phyloP scores from a whole-genome alignment of 2,329 filamentous ascomycete species.

The Hymenoscyphus repandus region DNA sequence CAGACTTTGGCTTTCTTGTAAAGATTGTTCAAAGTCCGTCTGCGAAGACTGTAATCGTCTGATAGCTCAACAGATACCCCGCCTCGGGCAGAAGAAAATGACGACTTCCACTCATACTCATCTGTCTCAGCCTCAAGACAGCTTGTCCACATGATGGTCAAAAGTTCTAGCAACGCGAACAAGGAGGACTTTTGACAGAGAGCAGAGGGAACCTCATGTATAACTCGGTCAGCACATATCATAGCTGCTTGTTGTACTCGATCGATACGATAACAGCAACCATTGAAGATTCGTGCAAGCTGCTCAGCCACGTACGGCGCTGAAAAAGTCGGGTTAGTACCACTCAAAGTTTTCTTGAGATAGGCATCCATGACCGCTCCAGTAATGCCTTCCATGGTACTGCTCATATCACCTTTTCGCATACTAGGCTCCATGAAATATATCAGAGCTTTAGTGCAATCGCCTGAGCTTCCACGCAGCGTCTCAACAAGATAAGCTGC shows the following conservation, averaged over 20 bases:
- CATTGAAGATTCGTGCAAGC: constrained; percentile 76
- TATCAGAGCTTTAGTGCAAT: constrained; percentile 81
- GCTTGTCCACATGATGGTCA: constrained; percentile 92
- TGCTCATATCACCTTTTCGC: constrained; percentile 57
- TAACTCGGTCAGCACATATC: constrained; percentile 77
- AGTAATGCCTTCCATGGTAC: constrained; percentile 59
- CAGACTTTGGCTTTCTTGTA: constrained; percentile 73
- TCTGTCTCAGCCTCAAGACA: constrained; percentile 94
- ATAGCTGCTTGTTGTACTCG: constrained; percentile 86
- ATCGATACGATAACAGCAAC: constrained; percentile 89
- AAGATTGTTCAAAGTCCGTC: constrained; percentile 71
- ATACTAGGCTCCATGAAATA: constrained; percentile 95
- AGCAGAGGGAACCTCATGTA: constrained; percentile 78
- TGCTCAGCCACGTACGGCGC: constrained; percentile 87
- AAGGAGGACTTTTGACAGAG: constrained; percentile 86
- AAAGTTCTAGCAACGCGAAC: constrained; percentile 85
- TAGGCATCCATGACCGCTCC: constrained; percentile 74
- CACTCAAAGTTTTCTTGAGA: constrained; percentile 66
- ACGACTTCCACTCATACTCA: constrained; percentile 80
- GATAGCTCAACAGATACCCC: constrained; percentile 85
- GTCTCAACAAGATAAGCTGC: constrained; percentile 86
- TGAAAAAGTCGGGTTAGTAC: constrained; percentile 72
- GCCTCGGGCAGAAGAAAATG: constrained; percentile 71
- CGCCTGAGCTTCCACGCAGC: constrained; percentile 76
- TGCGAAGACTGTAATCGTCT: constrained; percentile 81